Base-by-base conservation (phyloP, 164 flowering plant genomes). In the Umbellularia californica region DNA sequence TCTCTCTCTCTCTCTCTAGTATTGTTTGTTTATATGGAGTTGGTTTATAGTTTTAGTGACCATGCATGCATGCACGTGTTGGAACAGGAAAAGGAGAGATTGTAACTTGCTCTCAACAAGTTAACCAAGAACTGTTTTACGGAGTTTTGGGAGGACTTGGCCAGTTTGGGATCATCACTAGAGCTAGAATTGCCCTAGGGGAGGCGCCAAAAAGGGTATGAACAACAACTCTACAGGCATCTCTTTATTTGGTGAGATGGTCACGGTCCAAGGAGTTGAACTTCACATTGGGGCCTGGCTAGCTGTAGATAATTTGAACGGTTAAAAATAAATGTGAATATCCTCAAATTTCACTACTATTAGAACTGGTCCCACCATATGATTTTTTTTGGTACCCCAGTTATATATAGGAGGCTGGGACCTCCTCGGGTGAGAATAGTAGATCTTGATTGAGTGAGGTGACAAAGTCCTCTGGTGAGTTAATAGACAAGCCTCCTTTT, bases 71-170 rank as follows among this genome's bases (percentile, higher is more conserved):
- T 7, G 47, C 17, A 22, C 19, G 10, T 11, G 10, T 72, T 4
- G 60, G n/a, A 65, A 55, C 74, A 77, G 79, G 79, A 52, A 77
- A 22, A 67, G 75, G 79, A 27, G 68, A 77, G 22, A 4, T 72
- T 24, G 5, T 71, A n/a, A 77, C 74, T 68, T 77, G 79, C 51
- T 77, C 75, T 15, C 64, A 67, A 28, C 58, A 11, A 14, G 30
- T 35, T 33, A 77, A 77, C 68, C 20, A 75, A 25, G 71, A 72
- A 1, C 72, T 72, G 2, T 77, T 77, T n/a, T 25, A 72, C 47
- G 79, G 67, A 52, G 79, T 71, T 25, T 28, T 77, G 41, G 79
- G 79, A 66, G 79, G 79, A 25, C 35, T 77, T 33, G 79, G 76
- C 5, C 79, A 77, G 68, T 77, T 77, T 66, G 79, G 76, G 30